Base-by-base conservation (phyloP, 306 rosid species). In the cucumber (Cucumis sativus) region DNA sequence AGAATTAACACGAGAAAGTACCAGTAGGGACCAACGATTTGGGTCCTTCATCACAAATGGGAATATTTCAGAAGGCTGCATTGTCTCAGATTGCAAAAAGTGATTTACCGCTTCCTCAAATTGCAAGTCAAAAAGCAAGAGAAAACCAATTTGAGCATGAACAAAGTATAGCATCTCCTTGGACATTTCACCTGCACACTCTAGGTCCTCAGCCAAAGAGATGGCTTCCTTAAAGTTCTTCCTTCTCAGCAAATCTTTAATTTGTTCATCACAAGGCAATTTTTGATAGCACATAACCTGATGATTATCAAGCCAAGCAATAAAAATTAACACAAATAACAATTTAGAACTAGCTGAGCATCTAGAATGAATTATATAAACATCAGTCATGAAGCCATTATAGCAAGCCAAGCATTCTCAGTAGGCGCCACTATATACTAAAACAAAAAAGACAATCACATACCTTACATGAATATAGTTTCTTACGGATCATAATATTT, bases 1-100 rank as follows among this genome's bases (percentile, higher is more conserved):
- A 28, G 7, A 81, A 41, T 69, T 79, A 40, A 79, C 64, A 79
- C 54, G 76, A 81, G 40, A 49, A 28, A 57, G 78, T 88, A 95
- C 98, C 98, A 95, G 92, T 62, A 95, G 83, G 52, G 97, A 95
- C 98, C 98, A 95, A 61, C 97, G 96, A 89, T 95, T 95, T 59
- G 98, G 98, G 84, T 92, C 98, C 76, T 88, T 89, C 97, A 90
- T 88, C 77, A 95, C 91, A 77, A 95, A 95, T 59, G 98, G 96
- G 87, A 95, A 95, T 74, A 92, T 58, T 92, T 95, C 98, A 78
- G 98, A 92, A 74, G 98, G 98, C 84, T 92, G 92, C 97, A 95
- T 89, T 6, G 96, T 90, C 83, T 88, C 91, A 14, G 98, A 92
- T 72, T 79, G 96, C 87, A 95, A 84, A 82, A 95, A 92, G 84